Base-by-base conservation (phyloP, 2,329 filamentous ascomycete genomes). In the Rutstroemia sp. region DNA sequence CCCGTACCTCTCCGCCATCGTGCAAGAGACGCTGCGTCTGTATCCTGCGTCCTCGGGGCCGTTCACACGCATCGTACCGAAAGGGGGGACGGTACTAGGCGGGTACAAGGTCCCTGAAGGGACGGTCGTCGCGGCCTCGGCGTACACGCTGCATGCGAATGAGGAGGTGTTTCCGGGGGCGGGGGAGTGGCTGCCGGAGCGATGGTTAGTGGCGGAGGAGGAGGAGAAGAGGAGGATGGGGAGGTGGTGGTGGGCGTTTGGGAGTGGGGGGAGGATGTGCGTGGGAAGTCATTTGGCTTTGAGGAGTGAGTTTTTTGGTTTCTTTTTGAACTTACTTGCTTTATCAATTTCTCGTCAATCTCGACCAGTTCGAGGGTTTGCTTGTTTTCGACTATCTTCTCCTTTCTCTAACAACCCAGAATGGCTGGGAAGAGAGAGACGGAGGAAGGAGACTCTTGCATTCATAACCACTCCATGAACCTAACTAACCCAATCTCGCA, bases 221-320 rank as follows among this genome's bases (percentile, higher is more conserved):
- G 67, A 72, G 49, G 61, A 65, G 44, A 70, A 41, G 23, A 71
- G 59, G 42, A 70, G 71, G 21, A 75, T 77, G 66, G 75, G 77
- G 41, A 74, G 77, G 5, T 78, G 79, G 10, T 86, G 84, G 60
- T 81, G 82, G 73, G 82, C 83, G 0, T 88, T 88, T 67, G 81
- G 83, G 0, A 84, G 79, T 10, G 85, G 85, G 0, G 79, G 83
- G 0, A 74, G 84, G 21, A 83, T 85, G 67, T 88, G 85, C 60
- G 73, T 89, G 3, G 85, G 85, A 0, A 79, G 81, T 2, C 82
- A 87, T 61, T 79, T 88, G 58, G 85, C 85, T 1, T 71, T 78
- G 66, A 72, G 77, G 50, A 73, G 77, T 79, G 62, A 53, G 74
- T 51, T 42, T 42, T 9, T 9, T 14, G 3, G 7, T 39, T 41